Evolutionary conservation across 345 rosid species (phyloP).

Genomic region (Eucalyptus viminalis): DNA sequence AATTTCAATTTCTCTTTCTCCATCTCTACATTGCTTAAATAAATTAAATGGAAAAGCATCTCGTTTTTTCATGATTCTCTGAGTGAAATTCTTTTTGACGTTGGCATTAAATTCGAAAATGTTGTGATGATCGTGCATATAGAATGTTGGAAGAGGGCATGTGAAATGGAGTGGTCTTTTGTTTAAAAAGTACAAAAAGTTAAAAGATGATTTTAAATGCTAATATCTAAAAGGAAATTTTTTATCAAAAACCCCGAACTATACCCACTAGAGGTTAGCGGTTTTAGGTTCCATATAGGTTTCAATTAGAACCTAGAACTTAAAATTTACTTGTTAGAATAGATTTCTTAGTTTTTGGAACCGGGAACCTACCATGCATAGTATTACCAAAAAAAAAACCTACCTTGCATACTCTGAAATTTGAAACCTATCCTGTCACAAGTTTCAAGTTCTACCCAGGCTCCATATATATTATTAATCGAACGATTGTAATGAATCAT

Average conservation of each 20-base stretch:
- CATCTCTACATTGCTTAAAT: not conserved
- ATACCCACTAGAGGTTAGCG: not conserved
- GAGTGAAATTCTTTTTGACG: rapidly evolving
- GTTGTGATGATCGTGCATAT: not conserved
- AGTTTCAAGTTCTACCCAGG: no score
- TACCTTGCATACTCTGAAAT: rapidly evolving
- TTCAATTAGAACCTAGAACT: no score
- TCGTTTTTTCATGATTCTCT: not conserved
- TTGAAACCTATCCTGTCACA: no score
- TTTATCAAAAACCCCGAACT: not conserved
- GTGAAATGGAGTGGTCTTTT: not conserved
- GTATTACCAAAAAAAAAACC: no score
- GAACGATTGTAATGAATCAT: no score
- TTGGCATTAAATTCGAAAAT: not conserved
- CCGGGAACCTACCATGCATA: rapidly evolving
- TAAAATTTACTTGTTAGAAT: rapidly evolving
- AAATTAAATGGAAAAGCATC: not conserved
- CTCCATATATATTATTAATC: no score
- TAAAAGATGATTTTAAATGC: not conserved
- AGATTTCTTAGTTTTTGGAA: no score
- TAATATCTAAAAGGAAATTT: not conserved
- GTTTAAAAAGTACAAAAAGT: not conserved
- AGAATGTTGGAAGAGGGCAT: not conserved
- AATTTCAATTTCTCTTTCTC: not conserved
- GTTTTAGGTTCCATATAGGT: no score